These are phyloP conservation scores for Chrysoporthe deuterocubensis DNA, from an alignment of 2,329 filamentous ascomycete species.

Conservation along the genomic window DNA sequence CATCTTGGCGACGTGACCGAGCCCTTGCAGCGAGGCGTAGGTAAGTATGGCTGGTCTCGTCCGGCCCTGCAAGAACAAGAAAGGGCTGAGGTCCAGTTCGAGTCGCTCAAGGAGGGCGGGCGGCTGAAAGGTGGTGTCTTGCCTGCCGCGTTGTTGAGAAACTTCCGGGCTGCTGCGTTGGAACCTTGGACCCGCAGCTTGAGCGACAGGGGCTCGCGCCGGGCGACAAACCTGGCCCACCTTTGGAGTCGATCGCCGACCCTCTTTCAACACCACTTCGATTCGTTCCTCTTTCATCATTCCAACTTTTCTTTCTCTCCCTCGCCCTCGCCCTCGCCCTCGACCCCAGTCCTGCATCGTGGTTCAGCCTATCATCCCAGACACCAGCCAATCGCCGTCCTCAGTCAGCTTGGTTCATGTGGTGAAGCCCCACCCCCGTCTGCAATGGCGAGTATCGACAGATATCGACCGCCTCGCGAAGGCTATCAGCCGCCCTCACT, in stretches of 20 bases:
- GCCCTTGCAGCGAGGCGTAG: not conserved
- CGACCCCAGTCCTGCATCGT: constrained; percentile 8
- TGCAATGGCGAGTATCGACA: constrained; percentile 62
- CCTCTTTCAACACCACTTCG: constrained; percentile 19
- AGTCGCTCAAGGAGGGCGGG: too few relatives aligned
- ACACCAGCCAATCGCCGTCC: not conserved
- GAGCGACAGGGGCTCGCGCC: constrained; percentile 2
- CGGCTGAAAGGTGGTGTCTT: constrained; percentile 5
- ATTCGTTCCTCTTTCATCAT: constrained; percentile 14
- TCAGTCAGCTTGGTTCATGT: constrained; percentile 22
- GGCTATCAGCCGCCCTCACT: constrained; percentile 59
- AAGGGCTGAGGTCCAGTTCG: constrained; percentile 6
- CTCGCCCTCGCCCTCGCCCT: not conserved
- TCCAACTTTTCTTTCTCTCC: constrained; percentile 5
- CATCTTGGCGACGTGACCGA: constrained; percentile 45
- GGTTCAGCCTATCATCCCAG: constrained; percentile 4
- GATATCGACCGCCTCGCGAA: constrained; percentile 61
- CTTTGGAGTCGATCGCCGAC: constrained; percentile 7
- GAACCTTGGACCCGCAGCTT: not conserved
- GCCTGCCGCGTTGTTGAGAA: constrained; percentile 5
- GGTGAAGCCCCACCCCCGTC: constrained; percentile 24
- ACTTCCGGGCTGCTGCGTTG: not conserved
- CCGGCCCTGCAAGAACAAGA: not conserved
- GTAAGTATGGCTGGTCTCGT: not conserved
- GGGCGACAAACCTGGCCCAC: constrained; percentile 23